Conservation (phyloP, 768 basidiomycete species). For the Cubamyces sp. region DNA sequence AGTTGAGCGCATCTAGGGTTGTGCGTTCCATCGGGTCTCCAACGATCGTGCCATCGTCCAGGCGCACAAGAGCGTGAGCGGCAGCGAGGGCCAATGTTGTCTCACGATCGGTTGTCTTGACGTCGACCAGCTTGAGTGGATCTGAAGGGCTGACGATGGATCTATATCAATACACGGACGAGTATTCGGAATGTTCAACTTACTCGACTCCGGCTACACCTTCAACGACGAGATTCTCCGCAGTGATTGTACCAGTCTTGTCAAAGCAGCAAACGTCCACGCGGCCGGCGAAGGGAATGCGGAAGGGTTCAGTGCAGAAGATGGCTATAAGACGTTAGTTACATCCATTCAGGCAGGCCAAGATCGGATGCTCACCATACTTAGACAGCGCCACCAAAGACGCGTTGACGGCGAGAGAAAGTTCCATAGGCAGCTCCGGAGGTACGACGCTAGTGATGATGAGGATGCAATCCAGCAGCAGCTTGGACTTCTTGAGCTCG, state of each 20-base stretch:
- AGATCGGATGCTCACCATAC: constrained; percentile 63
- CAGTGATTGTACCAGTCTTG: constrained; percentile 98
- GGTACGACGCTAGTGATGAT: constrained; percentile 98
- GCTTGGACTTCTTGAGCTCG: constrained; percentile 91
- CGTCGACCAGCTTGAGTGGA: constrained; percentile 69
- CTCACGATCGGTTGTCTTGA: constrained; percentile 74
- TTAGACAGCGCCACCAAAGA: constrained; percentile 93
- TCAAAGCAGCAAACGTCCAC: constrained; percentile 99
- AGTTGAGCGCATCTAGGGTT: constrained; percentile 87
- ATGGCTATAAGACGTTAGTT: constrained; percentile 63
- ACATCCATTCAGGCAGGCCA: too few species aligned
- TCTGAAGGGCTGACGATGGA: constrained; percentile 53
- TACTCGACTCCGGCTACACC: constrained; percentile 92
- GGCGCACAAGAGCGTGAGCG: constrained; percentile 90
- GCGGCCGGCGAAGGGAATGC: constrained; percentile 93
- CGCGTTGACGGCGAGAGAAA: constrained; percentile 94
- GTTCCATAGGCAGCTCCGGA: constrained; percentile 97
- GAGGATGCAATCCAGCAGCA: constrained; percentile 92
- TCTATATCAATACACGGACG: neutral
- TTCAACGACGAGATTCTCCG: constrained; percentile 92
- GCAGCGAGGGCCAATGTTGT: constrained; percentile 90
- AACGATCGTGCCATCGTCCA: constrained; percentile 93
- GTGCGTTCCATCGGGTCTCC: constrained; percentile 99
- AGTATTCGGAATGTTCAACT: constrained; percentile 35
- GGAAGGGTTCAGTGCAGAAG: constrained; percentile 98